Base-by-base conservation (phyloP, 2,329 filamentous ascomycete species). In the Hypoxylon sp. region DNA sequence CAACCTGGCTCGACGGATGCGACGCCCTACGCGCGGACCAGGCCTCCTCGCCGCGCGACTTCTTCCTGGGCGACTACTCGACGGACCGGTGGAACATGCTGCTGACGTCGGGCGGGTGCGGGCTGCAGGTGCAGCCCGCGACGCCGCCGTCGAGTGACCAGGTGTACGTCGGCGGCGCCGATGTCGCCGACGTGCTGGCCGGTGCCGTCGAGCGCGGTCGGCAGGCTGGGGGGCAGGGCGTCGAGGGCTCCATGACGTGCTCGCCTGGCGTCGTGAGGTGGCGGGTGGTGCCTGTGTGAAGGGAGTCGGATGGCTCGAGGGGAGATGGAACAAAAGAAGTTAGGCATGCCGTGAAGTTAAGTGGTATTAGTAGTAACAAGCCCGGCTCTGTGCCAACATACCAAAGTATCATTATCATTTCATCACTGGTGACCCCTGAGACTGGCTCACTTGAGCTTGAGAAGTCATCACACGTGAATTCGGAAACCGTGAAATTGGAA, bases 231-330 rank as follows among this genome's bases (percentile, higher is more conserved):
- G 48, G 52, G 9, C 48, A 15, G 11, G 63, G 61, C 4, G 23
- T 66, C 4, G 58, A 57, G 27, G 65, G 65, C n/a, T 46, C 46
- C 10, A 65, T 60, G 63, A 58, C 48, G 8, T 67, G 65, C 40
- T 59, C 60, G 3, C 62, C 53, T 7, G 62, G 62, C 8, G 24
- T 31, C 0, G 61, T 67, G n/a, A 15, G 29, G 18, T 67, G 65
- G 65, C 58, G 59, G 35, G 45, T 67, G 20, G 51, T 66, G n/a
- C 51, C 63, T 17, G 24, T 55, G 11, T 65, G 15, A 62, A 43
- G 3, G 23, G 18, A n/a, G n/a, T 5, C 8, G 31, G 7, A 15
- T 33, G n/a, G n/a, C 6, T 4, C 3, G 3, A 3, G 8, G 15
- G 11, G 1, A 35, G 11, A 35, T 17, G n/a, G 27, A 29, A 29